Base-by-base conservation (phyloP, 495 filamentous ascomycete species). In the Tricharina praecox region DNA sequence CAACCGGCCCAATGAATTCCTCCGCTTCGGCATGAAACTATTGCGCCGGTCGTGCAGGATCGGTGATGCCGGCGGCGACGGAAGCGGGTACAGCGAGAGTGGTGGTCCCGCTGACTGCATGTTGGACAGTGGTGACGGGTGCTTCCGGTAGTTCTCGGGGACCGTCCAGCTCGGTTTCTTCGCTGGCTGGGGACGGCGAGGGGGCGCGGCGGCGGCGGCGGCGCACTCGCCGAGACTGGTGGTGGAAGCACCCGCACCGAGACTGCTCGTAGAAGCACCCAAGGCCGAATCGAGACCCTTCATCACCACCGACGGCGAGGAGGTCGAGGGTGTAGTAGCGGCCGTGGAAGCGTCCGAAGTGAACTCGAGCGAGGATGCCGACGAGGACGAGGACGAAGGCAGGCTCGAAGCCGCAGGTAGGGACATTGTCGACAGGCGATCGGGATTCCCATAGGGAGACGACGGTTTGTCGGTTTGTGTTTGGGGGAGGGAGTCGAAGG, bases 281-380 rank as follows among this genome's bases (percentile, higher is more conserved):
- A 25, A 7, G 5, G 21, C 11, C 39, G 54, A 53, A 18, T 55
- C 53, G 37, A 42, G 21, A 3, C 54, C 52, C 35, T 53, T 57
- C 37, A 53, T 58, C 30, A 58, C 43, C 24, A 58, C 43, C 5
- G 55, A 58, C 13, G 54, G 54, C n/a, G 54, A 58, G 15, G 55
- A 58, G 18, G 38, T 57, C 10, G 55, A 58, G 4, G 55, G 54
- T 2, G 55, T 53, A 19, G 55, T 58, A 44, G 50, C 50, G 11
- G 55, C 36, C 11, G 55, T 58, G 9, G 54, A 58, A 33, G 38
- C 46, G 32, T 53, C 55, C 2, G 50, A 58, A 43, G 23, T 23
- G 28, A 53, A 58, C 45, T 58, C 55, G 23, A 58, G 32, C 18
- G 55, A 58, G 7, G 55, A 58, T 20, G 47, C 23, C 2, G 55